These are phyloP conservation scores for Talaromyces sp. DNA, from an alignment of 2,329 filamentous ascomycete genomes.

Conservation along the genomic window DNA sequence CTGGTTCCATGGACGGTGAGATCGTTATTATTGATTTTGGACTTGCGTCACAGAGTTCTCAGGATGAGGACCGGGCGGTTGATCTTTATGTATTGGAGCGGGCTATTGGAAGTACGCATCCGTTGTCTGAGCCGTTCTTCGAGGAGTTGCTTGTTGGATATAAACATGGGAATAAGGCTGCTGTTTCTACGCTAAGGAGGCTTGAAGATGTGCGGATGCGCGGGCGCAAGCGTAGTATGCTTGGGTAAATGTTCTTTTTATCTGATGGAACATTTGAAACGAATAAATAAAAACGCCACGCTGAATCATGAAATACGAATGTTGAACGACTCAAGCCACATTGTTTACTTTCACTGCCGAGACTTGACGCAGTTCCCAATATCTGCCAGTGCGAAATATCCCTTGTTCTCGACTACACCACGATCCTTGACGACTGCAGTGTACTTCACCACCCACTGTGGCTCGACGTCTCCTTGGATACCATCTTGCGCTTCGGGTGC, in stretches of 20 bases:
- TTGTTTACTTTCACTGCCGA: constrained; percentile 22
- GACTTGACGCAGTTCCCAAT: constrained; percentile 54
- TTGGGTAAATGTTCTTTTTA: constrained; percentile 62
- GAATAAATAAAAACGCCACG: constrained; percentile 23
- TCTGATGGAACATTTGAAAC: neutral
- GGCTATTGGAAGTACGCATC: constrained; percentile 93
- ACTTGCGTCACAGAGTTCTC: constrained; percentile 75
- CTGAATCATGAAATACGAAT: constrained; percentile 23
- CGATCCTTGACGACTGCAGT: constrained; percentile 92
- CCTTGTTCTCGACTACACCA: constrained; percentile 97
- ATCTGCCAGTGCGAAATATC: constrained; percentile 88
- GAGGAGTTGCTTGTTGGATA: constrained; percentile 75
- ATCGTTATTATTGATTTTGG: constrained; percentile 95
- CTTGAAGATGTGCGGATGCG: constrained; percentile 91
- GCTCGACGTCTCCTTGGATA: constrained; percentile 75
- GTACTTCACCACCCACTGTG: constrained; percentile 96
- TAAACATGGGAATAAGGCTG: constrained; percentile 72
- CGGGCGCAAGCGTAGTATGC: constrained; percentile 94
- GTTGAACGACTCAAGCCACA: constrained; percentile 12
- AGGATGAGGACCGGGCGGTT: constrained; percentile 92
- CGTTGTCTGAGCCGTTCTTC: constrained; percentile 77
- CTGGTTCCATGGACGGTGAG: constrained; percentile 62
- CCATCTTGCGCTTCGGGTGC: constrained; percentile 55
- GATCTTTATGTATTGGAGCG: constrained; percentile 95
- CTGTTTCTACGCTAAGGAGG: constrained; percentile 72